Base-by-base conservation (phyloP, 495 filamentous ascomycete genomes). In the Aspergillus diversus region DNA sequence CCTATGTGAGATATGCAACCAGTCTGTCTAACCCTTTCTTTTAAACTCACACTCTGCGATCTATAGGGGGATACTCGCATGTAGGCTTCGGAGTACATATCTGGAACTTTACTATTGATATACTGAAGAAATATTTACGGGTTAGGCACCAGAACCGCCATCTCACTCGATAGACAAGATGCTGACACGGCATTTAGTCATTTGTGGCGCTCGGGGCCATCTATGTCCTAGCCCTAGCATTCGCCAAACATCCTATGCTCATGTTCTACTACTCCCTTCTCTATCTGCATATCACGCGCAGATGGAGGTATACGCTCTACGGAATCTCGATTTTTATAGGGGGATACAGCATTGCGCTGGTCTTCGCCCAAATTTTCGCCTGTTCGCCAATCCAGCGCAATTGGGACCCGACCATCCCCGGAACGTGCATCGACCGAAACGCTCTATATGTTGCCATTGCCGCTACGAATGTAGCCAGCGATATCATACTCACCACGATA, bases 241-340 rank as follows among this genome's bases (percentile, higher is more conserved):
- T 55, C 15, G 52, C 52, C 5, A 55, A 55, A 35, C 27, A 34
- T n/a, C 27, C 52, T 11, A n/a, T 55, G 9, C 11, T 55, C 0
- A 55, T 55, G 52, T 34, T 55, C 5, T 55, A 55, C 52, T 55
- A 55, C 16, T 5, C n/a, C 7, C 7, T 55, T 11, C 52, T 55
- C 21, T 27, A 27, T 27, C 21, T 27, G 39, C 31, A 34, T 16
- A 12, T 13, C 27, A 6, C 5, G 31, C 7, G 13, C 12, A 8
- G 0, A 7, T 55, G 52, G 52, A 11, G 27, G 16, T 55, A 55
- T 32, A 55, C 32, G 3, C 21, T 55, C 32, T 55, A n/a, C 8
- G 4, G 11, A 5, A 27, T 55, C 8, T 17, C 31, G 15, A 1
- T 11, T 2, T 7, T 11, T 12, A 35, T 55, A 7, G 11, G 0